A percentile compares a stretch with the other conserved stretches of the same genome.
These are phyloP conservation scores for Bipolaris bicolor DNA, from an alignment of 2,329 filamentous ascomycete genomes.

Conservation along the genomic window DNA sequence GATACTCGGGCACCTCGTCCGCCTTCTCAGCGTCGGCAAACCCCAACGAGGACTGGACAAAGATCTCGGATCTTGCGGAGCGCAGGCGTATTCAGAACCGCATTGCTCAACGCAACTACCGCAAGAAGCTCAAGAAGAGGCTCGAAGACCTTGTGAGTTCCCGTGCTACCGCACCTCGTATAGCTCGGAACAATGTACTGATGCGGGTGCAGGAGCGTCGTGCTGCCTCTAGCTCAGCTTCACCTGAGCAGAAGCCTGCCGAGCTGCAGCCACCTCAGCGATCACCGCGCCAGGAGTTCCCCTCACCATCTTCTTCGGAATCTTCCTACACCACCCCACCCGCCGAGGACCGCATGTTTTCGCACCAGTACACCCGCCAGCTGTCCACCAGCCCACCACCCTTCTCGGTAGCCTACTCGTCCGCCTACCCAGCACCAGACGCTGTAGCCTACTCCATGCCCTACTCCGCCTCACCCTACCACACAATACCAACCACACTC, in stretches of 20 bases:
- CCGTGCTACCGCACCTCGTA: slow-evolving; percentile 14
- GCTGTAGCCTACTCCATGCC: slow-evolving; percentile 65
- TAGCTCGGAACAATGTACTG: slow-evolving; percentile 23
- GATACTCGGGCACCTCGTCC: slow-evolving; percentile 84
- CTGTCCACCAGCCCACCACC: slow-evolving; percentile 74
- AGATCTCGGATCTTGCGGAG: slow-evolving; percentile 96
- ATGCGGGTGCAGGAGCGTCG: slow-evolving; percentile 64
- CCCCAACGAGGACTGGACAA: slow-evolving; percentile 98
- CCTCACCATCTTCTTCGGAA: slow-evolving; percentile 47
- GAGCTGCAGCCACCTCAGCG: slow-evolving; percentile 55
- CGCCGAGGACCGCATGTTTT: slow-evolving; percentile 72
- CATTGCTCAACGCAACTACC: slow-evolving; percentile 97
- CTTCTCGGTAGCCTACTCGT: slow-evolving; percentile 63
- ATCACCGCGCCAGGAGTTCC: slow-evolving; percentile 47
- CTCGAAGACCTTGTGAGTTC: slow-evolving; percentile 71
- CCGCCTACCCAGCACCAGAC: slow-evolving; percentile 70
- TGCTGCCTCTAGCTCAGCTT: slow-evolving; percentile 68
- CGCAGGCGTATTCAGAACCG: slow-evolving; percentile 94
- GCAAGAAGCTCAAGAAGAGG: slow-evolving; percentile 91
- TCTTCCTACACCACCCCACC: slow-evolving; percentile 56
- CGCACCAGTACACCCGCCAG: slow-evolving; percentile 69
- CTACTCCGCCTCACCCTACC: slow-evolving; percentile 56
- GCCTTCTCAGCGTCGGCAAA: slow-evolving; percentile 94
- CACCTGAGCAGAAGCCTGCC: slow-evolving; percentile 63
- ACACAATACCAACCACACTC: slow-evolving; percentile 47